A percentile compares a stretch with the other conserved stretches of the same genome.
phyloP scores from a whole-genome alignment of 106 monocot genomes.

The Dioscorea zingiberensis region DNA sequence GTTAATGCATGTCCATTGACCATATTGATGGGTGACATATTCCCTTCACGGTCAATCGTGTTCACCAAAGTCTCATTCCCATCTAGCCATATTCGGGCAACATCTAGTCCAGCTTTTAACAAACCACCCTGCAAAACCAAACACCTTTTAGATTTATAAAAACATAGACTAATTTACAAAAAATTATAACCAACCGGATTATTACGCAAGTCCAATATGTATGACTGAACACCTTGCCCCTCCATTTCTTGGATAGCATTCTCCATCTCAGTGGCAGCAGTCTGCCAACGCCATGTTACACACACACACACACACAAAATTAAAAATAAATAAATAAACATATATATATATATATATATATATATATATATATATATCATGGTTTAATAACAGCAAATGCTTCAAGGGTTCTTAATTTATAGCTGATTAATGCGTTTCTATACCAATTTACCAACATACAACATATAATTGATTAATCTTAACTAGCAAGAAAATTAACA shows the following conservation, averaged over 20 bases:
- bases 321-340: too few relatives aligned
- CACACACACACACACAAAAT: too few relatives aligned
- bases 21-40: slow-evolving; percentile 84
- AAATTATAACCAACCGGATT: slow-evolving; percentile 62
- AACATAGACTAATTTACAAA: not conserved
- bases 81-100: slow-evolving; percentile 97
- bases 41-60: slow-evolving; percentile 86
- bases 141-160: not conserved
- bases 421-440: too few relatives aligned
- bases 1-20: slow-evolving; percentile 80
- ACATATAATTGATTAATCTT: too few relatives aligned
- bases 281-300: slow-evolving; percentile 26
- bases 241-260: slow-evolving; percentile 72
- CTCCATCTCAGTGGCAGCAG: slow-evolving; percentile 93
- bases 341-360: too few relatives aligned
- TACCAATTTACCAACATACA: too few relatives aligned
- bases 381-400: too few relatives aligned
- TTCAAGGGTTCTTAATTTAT: too few relatives aligned
- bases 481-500: too few relatives aligned
- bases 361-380: too few relatives aligned
- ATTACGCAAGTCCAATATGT: slow-evolving; percentile 91
- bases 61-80: slow-evolving; percentile 90
- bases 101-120: slow-evolving; percentile 93
- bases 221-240: slow-evolving; percentile 81
- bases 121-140: slow-evolving; percentile 63